Evolutionary conservation across 257 asterid species (phyloP).

Genomic region (Solanum megistacrolobum): DNA sequence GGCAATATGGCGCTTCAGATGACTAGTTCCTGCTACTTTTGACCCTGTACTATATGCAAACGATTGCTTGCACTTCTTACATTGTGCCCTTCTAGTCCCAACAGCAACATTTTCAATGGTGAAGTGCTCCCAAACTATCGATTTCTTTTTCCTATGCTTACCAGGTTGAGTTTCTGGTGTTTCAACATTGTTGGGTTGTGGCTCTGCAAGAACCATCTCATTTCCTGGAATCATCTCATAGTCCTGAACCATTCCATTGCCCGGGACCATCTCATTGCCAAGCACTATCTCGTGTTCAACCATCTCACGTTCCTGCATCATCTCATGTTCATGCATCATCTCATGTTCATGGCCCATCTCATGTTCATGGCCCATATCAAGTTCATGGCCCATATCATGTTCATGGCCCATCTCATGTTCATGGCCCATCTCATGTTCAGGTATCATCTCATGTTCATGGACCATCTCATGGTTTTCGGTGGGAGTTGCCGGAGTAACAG

Average conservation of each 20-base stretch:
- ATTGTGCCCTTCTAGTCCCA: conserved; percentile 81
- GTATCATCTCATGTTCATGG: not conserved
- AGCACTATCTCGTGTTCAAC: not conserved
- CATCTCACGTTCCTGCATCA: not conserved
- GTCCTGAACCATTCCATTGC: not conserved
- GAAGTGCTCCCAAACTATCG: conserved; percentile 96
- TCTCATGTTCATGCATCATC: not conserved
- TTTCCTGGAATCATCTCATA: not conserved
- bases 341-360: not conserved
- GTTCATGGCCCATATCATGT: not conserved
- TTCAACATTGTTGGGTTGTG: conserved; percentile 28
- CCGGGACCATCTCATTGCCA: not conserved
- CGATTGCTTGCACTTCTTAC: conserved; percentile 96
- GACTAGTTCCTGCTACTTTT: conserved; percentile 96
- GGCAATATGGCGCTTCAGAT: conserved; percentile 93
- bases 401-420: not conserved
- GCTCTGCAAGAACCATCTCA: conserved; percentile 39
- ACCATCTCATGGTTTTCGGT: not conserved
- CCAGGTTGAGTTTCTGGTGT: conserved; percentile 19
- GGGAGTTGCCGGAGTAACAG: not conserved
- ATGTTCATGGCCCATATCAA: not conserved
- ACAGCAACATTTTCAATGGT: conserved; percentile 69
- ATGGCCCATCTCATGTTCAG: not conserved
- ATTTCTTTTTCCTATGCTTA: conserved; percentile 83
- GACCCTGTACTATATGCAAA: conserved; percentile 95